Conservation (phyloP, 352 stramenopile genomes). For the Globisporangium cystogenes region DNA sequence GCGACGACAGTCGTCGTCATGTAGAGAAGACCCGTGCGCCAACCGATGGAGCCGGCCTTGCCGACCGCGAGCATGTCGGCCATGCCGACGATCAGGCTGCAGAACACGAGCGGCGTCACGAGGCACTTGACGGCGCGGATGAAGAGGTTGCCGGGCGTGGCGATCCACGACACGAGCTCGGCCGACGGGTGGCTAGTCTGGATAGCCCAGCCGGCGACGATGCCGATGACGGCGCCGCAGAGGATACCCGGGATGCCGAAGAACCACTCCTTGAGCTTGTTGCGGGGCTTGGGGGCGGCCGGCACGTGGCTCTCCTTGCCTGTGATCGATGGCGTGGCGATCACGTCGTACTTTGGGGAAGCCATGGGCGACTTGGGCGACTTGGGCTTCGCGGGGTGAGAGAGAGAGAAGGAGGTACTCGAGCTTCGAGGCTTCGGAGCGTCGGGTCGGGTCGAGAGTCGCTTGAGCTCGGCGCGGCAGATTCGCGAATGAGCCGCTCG, state of each 20-base stretch:
- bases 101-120: conserved; percentile 17
- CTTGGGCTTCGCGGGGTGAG: no score
- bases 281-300: not conserved
- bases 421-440: no score
- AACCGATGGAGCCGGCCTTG: conserved; percentile 15
- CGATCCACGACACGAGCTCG: conserved; percentile 20
- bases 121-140: conserved; percentile 39
- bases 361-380: not conserved
- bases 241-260: conserved; percentile 26
- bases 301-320: conserved; percentile 6
- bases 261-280: conserved; percentile 7
- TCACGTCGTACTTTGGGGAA: conserved; percentile 3
- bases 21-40: conserved; percentile 23
- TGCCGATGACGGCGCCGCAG: conserved; percentile 15
- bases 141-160: conserved; percentile 33
- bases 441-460: no score
- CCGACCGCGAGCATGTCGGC: conserved; percentile 30
- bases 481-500: not conserved
- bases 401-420: no score
- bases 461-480: not conserved
- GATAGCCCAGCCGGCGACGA: conserved; percentile 12
- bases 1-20: conserved; percentile 27
- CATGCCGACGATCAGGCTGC: conserved; percentile 33
- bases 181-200: not conserved
- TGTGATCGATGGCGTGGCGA: conserved; percentile 3